Base-by-base conservation (phyloP, 2,329 filamentous ascomycete species). In the Fusarium keratoplasticum region DNA sequence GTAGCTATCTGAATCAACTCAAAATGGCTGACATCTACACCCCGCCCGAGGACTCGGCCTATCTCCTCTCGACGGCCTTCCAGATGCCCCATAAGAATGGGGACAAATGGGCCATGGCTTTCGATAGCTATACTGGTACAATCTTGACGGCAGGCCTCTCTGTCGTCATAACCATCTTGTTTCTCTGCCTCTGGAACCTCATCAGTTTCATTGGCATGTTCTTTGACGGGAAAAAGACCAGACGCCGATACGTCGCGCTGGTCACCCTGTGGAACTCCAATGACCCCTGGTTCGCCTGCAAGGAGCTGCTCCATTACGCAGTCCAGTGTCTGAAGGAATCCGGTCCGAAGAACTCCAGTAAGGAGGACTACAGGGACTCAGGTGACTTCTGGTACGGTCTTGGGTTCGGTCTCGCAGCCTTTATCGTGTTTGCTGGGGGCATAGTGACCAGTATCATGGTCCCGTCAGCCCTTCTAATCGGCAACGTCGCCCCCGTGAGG, bases 221-320 rank as follows among this genome's bases (percentile, higher is more conserved):
- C 16, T 58, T 58, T 31, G 54, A 13, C 16, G 54, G 54, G 0
- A 38, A 29, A 13, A 22, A 44, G 20, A 61, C 35, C 22, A 25
- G 36, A 29, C 36, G 58, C 5, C 38, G 58, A 61, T 61, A 61
- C 27, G 58, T 44, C 20, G 57, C 18, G 18, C 10, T 60, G 57
- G 57, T 60, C n/a, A 22, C 18, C 20, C 57, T 60, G 14, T 60
- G 57, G 57, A 60, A 60, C 35, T 60, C 57, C 18, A 60, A 42
- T 18, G 57, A 42, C 57, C 57, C 57, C 7, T 60, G 57, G 36
- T 60, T 60, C n/a, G 57, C 57, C 20, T 60, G 36, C 36, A 60
- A 22, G 22, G 31, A 27, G 11, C 36, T 60, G 6, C 22, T 42
- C 10, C 5, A 33, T n/a, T 57, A 57, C 8, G 31, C 33, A 0